Conservation (phyloP, 371 early-diverging fungal genomes). For the Zychaea mexicana region DNA sequence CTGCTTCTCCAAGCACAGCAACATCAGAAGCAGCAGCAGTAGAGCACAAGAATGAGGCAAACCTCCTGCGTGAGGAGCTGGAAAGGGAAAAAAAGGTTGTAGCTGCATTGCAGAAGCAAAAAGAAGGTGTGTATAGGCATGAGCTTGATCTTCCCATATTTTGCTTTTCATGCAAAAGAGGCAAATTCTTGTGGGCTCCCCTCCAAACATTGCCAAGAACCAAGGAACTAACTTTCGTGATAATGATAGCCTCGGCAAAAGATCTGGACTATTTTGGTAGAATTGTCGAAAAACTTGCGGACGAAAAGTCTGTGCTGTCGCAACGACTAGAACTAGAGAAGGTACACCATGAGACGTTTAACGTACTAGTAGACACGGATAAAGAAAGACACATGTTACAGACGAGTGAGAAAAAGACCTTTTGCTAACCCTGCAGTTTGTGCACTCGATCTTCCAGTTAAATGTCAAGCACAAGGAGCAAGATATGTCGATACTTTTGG, state of each 20-base stretch:
- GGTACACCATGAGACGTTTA: too few relatives aligned
- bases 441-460: neutral
- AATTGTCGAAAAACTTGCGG: neutral
- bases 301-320: neutral
- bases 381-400: neutral
- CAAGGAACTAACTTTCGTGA: neutral
- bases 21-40: neutral
- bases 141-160: too few relatives aligned
- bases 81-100: constrained; percentile 7
- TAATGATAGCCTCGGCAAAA: constrained; percentile 1
- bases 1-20: too few relatives aligned
- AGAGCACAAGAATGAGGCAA: neutral
- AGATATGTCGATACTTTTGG: constrained; percentile 2
- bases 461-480: neutral
- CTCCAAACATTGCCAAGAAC: too few relatives aligned
- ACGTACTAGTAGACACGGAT: too few relatives aligned
- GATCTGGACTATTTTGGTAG: constrained; percentile 1
- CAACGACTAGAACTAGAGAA: constrained; percentile 6
- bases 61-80: constrained; percentile 2
- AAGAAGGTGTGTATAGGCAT: neutral
- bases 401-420: neutral
- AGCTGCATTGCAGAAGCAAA: constrained; percentile 1
- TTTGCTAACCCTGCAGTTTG: neutral
- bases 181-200: too few relatives aligned
- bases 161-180: too few relatives aligned